These are phyloP conservation scores for Coniochaeta sp. DNA, from an alignment of 2,329 filamentous ascomycete genomes.

Conservation along the genomic window DNA sequence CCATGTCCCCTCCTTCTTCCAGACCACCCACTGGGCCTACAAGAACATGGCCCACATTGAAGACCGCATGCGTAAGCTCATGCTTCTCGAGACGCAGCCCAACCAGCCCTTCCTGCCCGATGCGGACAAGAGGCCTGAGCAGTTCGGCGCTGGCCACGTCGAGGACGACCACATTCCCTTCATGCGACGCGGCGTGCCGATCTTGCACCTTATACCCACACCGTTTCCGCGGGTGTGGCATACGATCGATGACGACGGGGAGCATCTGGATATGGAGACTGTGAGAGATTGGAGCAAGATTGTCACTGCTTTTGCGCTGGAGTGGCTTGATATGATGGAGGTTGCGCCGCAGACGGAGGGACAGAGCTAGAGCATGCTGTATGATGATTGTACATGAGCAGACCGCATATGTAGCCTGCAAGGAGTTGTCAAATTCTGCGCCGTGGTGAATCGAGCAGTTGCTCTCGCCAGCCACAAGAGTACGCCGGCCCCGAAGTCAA, in stretches of 20 bases:
- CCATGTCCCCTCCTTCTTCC: slow-evolving; percentile 76
- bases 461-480: too few species aligned
- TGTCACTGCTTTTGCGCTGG: slow-evolving; percentile 74
- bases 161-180: slow-evolving; percentile 92
- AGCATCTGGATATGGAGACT: slow-evolving; percentile 73
- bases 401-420: too few species aligned
- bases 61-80: slow-evolving; percentile 60
- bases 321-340: slow-evolving; percentile 77
- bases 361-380: too few species aligned
- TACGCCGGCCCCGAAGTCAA: too few species aligned
- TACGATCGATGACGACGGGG: slow-evolving; percentile 71
- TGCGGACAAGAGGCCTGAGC: slow-evolving; percentile 29
- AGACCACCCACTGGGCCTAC: slow-evolving; percentile 92
- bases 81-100: slow-evolving; percentile 52
- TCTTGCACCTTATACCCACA: slow-evolving; percentile 84
- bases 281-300: slow-evolving; percentile 85
- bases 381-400: neutral
- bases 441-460: too few species aligned
- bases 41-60: slow-evolving; percentile 68
- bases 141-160: slow-evolving; percentile 48
- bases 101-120: slow-evolving; percentile 18
- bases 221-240: slow-evolving; percentile 88
- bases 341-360: slow-evolving; percentile 17
- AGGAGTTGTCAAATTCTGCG: too few species aligned
- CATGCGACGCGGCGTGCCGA: slow-evolving; percentile 74